These are phyloP conservation scores for Haplosporangium gracile DNA, from an alignment of 192 early-diverging fungal genomes.

Conservation along the genomic window DNA sequence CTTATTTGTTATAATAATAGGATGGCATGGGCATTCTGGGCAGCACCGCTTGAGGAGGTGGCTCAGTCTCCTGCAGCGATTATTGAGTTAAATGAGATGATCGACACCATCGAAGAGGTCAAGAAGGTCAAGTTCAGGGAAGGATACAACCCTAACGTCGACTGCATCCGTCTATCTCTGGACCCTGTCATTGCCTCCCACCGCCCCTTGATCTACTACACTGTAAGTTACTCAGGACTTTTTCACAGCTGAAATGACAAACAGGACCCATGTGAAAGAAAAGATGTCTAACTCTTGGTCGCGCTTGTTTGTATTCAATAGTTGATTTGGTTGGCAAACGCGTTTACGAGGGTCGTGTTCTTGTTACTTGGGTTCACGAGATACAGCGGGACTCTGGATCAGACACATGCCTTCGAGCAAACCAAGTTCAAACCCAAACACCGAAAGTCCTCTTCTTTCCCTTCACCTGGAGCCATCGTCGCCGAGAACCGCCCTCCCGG, in stretches of 20 bases:
- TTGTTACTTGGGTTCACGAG: slow-evolving; percentile 23
- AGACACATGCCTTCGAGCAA: neutral
- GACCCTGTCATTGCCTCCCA: slow-evolving; percentile 67
- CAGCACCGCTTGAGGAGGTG: slow-evolving; percentile 43
- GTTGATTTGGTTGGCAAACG: slow-evolving; percentile 24
- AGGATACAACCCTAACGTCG: slow-evolving; percentile 54
- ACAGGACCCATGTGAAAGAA: neutral
- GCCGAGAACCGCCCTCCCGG: neutral
- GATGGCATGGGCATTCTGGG: slow-evolving; percentile 68
- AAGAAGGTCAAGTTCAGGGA: slow-evolving; percentile 57
- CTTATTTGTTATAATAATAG: slow-evolving; percentile 25
- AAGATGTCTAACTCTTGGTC: neutral
- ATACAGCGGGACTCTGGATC: slow-evolving; percentile 3
- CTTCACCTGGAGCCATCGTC: neutral
- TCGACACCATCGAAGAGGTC: slow-evolving; percentile 39
- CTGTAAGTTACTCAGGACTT: slow-evolving; percentile 22
- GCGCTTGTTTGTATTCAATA: neutral
- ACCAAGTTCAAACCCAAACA: neutral
- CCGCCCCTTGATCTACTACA: slow-evolving; percentile 68
- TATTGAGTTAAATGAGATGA: slow-evolving; percentile 57
- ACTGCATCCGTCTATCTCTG: slow-evolving; percentile 68
- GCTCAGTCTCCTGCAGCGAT: slow-evolving; percentile 20
- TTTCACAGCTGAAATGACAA: slow-evolving; percentile 5
- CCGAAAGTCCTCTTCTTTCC: neutral
- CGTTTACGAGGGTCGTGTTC: slow-evolving; percentile 13